A percentile compares a stretch with the other conserved stretches of the same genome.
phyloP scores from a whole-genome alignment of 164 flowering plant genomes.

The Piper longum region DNA sequence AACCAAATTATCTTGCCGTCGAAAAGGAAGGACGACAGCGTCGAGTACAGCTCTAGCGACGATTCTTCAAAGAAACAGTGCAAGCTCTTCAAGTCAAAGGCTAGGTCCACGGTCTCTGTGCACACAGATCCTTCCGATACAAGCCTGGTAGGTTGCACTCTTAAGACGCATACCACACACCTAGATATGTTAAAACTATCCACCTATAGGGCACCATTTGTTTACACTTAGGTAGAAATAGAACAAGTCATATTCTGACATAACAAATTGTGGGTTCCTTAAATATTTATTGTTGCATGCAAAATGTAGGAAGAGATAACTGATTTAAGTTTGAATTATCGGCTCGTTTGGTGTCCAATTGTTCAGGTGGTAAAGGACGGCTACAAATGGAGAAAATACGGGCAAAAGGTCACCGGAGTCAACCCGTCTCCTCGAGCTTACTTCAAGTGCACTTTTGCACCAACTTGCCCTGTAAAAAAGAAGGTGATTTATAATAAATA shows the following conservation, averaged over 20 bases:
- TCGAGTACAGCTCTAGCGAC: slow-evolving; percentile 40
- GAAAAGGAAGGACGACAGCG: slow-evolving; percentile 25
- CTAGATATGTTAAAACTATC: no score
- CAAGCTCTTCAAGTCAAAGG: slow-evolving; percentile 25
- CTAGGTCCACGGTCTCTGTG: slow-evolving; percentile 27
- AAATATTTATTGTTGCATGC: no score
- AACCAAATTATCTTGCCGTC: slow-evolving; percentile 6
- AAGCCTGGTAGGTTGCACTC: slow-evolving; percentile 30
- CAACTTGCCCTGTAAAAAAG: slow-evolving; percentile 25
- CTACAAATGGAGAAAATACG: slow-evolving; percentile 34
- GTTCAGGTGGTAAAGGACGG: slow-evolving; percentile 20
- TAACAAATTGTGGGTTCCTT: no score
- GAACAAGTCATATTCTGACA: no score
- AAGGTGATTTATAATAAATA: slow-evolving; percentile 13
- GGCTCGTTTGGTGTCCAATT: no score
- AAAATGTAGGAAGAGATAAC: no score
- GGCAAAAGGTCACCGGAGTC: slow-evolving; percentile 27
- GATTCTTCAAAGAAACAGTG: slow-evolving; percentile 27
- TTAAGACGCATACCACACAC: no score
- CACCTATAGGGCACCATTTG: no score
- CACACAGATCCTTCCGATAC: slow-evolving; percentile 39
- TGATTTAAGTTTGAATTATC: no score
- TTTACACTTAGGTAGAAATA: no score
- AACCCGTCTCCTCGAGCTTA: slow-evolving; percentile 34
- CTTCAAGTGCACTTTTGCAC: slow-evolving; percentile 26